Conservation (phyloP, 169 alveolate genomes). For the Plasmodium sp. region DNA sequence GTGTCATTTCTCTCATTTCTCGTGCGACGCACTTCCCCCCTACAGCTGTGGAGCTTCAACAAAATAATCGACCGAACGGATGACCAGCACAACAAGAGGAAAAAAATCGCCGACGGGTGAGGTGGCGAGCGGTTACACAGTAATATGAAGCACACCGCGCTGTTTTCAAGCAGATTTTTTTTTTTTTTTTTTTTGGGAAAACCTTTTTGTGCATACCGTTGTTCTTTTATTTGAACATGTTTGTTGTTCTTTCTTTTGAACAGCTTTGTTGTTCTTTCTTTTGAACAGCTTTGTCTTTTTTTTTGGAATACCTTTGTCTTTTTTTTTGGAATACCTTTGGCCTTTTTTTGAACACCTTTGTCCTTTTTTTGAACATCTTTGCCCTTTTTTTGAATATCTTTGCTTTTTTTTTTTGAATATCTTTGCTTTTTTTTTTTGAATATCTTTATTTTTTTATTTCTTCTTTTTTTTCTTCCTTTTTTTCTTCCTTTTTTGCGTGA, state of each 20-base stretch:
- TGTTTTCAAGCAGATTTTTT: not conserved
- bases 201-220: not conserved
- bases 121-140: not conserved
- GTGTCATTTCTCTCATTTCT: not conserved
- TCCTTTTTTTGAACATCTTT: too few relatives aligned
- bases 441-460: not conserved
- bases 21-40: not conserved
- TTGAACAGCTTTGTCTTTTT: too few relatives aligned
- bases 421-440: not conserved
- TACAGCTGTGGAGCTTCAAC: slow-evolving; percentile 54
- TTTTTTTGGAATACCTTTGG: too few relatives aligned
- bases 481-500: not conserved
- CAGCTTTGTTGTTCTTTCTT: too few relatives aligned
- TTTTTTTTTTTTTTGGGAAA: too few relatives aligned
- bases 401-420: not conserved
- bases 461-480: too few relatives aligned
- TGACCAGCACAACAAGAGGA: slow-evolving; percentile 8
- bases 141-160: not conserved
- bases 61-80: slow-evolving; percentile 22
- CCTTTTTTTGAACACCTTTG: too few relatives aligned
- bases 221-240: not conserved
- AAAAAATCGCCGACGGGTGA: not conserved
- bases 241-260: too few relatives aligned
- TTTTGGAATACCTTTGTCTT: not conserved
- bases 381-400: too few relatives aligned